Conservation (phyloP, 768 basidiomycete species). For the Amanita phalloides region DNA sequence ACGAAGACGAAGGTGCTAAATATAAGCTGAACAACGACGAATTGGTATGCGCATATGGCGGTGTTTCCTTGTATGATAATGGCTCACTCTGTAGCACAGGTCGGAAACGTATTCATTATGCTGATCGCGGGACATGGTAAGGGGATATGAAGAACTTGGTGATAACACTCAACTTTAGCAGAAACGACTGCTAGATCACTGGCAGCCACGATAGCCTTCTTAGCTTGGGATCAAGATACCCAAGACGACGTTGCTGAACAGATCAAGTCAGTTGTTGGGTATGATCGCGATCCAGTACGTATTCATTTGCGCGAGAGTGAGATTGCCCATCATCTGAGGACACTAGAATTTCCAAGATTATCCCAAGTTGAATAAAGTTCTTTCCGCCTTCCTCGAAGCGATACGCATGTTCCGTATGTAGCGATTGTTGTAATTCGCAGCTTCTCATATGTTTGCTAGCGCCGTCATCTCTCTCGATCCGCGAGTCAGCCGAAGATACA, state of each 20-base stretch:
- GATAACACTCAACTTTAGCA: slow-evolving; percentile 5
- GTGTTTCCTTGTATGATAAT: background rate
- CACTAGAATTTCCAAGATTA: slow-evolving; percentile 12
- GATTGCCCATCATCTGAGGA: background rate
- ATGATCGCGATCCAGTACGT: slow-evolving; percentile 22
- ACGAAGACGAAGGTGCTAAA: slow-evolving; percentile 31
- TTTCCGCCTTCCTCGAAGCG: slow-evolving; percentile 20
- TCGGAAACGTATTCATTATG: slow-evolving; percentile 31
- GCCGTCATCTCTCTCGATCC: slow-evolving; percentile 14
- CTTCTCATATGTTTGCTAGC: background rate
- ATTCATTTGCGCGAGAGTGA: background rate
- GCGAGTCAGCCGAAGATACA: slow-evolving; percentile 18
- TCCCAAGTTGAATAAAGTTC: slow-evolving; percentile 14
- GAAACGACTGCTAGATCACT: slow-evolving; percentile 36
- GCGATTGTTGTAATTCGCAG: background rate
- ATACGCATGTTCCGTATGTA: slow-evolving; percentile 18
- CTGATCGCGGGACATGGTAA: slow-evolving; percentile 51
- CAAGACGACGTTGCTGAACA: slow-evolving; percentile 32
- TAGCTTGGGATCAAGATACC: slow-evolving; percentile 30
- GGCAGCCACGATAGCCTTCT: slow-evolving; percentile 30
- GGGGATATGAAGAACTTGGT: background rate
- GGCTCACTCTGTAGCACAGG: background rate
- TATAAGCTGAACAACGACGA: slow-evolving; percentile 28
- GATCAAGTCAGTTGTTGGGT: slow-evolving; percentile 23
- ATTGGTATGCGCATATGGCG: background rate